Percentiles rank a stretch among this genome's conserved stretches.
phyloP scores from a whole-genome alignment of 176 grass and related monocot species.

The Oryza glaberrima region DNA sequence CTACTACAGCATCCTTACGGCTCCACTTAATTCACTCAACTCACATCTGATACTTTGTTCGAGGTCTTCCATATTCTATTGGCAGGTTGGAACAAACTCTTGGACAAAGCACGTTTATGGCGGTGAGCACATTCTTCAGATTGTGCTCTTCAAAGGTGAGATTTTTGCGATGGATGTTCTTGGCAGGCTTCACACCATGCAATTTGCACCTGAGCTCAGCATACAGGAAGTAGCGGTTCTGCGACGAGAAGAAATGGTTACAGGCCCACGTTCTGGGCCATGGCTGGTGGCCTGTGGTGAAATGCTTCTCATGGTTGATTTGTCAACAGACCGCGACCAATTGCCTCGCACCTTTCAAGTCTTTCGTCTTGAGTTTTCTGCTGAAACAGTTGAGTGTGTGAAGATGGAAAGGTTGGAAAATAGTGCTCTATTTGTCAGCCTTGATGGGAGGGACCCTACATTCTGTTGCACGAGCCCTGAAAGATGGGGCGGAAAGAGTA shows the following conservation, averaged over 20 bases:
- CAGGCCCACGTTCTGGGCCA: background rate
- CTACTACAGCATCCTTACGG: slow-evolving; percentile 28
- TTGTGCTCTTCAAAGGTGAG: slow-evolving; percentile 45
- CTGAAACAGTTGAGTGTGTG: slow-evolving; percentile 39
- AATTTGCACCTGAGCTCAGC: slow-evolving; percentile 31
- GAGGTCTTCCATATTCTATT: slow-evolving; percentile 6
- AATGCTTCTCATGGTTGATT: slow-evolving; percentile 52
- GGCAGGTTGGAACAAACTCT: slow-evolving; percentile 13
- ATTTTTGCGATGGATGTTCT: slow-evolving; percentile 47
- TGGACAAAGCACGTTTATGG: background rate
- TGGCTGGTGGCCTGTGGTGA: slow-evolving; percentile 49
- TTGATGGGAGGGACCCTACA: slow-evolving; percentile 26
- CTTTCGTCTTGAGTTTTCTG: slow-evolving; percentile 29
- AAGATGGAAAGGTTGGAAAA: slow-evolving; percentile 50
- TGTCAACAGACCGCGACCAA: background rate
- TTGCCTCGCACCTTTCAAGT: slow-evolving; percentile 21
- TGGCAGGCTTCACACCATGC: slow-evolving; percentile 41
- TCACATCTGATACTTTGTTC: slow-evolving; percentile 35
- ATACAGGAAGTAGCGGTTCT: slow-evolving; percentile 34
- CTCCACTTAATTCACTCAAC: slow-evolving; percentile 43
- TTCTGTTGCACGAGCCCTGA: slow-evolving; percentile 46
- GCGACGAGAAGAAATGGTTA: slow-evolving; percentile 19
- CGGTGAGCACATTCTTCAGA: background rate
- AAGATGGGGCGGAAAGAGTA: slow-evolving; percentile 71
- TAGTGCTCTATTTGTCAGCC: slow-evolving; percentile 47